Base-by-base conservation (phyloP, 805 yeast species). In the Candida yuanshanica region DNA sequence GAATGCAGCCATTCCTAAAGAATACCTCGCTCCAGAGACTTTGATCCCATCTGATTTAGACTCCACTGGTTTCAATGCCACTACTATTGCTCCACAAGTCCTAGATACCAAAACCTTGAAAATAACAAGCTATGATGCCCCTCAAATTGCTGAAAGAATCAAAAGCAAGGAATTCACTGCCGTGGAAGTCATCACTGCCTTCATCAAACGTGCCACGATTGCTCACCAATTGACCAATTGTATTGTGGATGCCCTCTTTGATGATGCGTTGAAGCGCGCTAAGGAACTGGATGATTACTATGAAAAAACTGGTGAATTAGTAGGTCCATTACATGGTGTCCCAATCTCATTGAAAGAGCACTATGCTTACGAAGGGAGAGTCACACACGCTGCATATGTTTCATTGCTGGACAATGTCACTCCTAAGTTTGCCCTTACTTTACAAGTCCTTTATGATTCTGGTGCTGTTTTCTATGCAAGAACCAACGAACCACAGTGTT, bases 271-370 rank as follows among this genome's bases (percentile, higher is more conserved):
- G 35, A 52, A 57, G 35, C 65, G 77, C 45, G 84, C 85, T 10
- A 52, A 72, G 51, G 75, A 71, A 52, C 64, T 79, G 47, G 86
- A 81, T 63, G 76, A 75, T 2, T 68, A 70, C 47, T 58, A 65
- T 33, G 61, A 57, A 14, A 64, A 66, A 37, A 66, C 74, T 39
- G 79, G 79, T n/a, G 61, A 71, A 43, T 64, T 78, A 1, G 58
- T 74, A 27, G 89, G 88, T 33, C 83, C 86, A 10, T 61, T 81
- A 43, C 88, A 81, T 50, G 88, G 88, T 33, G 63, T 81, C 31
- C 88, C 88, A 14, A 59, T 82, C 33, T 80, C 87, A 0, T 61
- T 81, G 33, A 82, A 81, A 52, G 88, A 82, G 55, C 87, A 80
- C 55, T 71, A 77, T 56, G 67, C 70, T 43, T 72, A 66, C 52